These are phyloP conservation scores for Alternaria atra DNA, from an alignment of 2,329 filamentous ascomycete species.

Conservation along the genomic window DNA sequence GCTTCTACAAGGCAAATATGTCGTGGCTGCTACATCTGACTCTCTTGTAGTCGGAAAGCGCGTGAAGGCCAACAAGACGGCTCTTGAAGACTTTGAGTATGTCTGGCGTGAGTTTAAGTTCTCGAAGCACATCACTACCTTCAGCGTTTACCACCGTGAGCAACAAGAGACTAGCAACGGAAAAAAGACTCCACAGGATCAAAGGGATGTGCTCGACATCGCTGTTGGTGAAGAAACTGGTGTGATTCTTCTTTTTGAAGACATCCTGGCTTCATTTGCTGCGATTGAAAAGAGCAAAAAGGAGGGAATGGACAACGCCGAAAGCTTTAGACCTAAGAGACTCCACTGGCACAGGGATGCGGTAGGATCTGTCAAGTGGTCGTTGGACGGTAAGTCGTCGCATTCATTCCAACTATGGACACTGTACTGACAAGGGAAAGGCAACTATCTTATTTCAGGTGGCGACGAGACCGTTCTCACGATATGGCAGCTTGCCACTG, in stretches of 20 bases:
- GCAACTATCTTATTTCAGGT: slow-evolving; percentile 93
- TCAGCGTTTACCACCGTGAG: slow-evolving; percentile 53
- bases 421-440: slow-evolving; percentile 53
- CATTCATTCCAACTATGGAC: not conserved
- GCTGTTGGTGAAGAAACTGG: slow-evolving; percentile 80
- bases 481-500: slow-evolving; percentile 92
- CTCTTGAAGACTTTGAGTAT: slow-evolving; percentile 54
- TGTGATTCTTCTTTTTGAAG: slow-evolving; percentile 81
- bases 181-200: slow-evolving; percentile 44
- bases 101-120: slow-evolving; percentile 63
- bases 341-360: slow-evolving; percentile 91
- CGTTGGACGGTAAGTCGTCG: slow-evolving; percentile 74
- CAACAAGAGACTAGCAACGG: slow-evolving; percentile 60
- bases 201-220: slow-evolving; percentile 69
- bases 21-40: slow-evolving; percentile 65
- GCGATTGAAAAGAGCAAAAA: slow-evolving; percentile 48
- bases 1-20: slow-evolving; percentile 64
- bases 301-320: slow-evolving; percentile 40
- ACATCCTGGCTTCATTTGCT: slow-evolving; percentile 69
- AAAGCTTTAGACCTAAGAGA: slow-evolving; percentile 65
- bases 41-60: slow-evolving; percentile 69
- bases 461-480: slow-evolving; percentile 89
- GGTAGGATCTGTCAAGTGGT: slow-evolving; percentile 90
- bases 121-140: slow-evolving; percentile 66
- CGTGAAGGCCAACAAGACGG: slow-evolving; percentile 43